These are phyloP conservation scores for Pezicula neosporulosa DNA, from an alignment of 2,329 filamentous ascomycete species.

Conservation along the genomic window DNA sequence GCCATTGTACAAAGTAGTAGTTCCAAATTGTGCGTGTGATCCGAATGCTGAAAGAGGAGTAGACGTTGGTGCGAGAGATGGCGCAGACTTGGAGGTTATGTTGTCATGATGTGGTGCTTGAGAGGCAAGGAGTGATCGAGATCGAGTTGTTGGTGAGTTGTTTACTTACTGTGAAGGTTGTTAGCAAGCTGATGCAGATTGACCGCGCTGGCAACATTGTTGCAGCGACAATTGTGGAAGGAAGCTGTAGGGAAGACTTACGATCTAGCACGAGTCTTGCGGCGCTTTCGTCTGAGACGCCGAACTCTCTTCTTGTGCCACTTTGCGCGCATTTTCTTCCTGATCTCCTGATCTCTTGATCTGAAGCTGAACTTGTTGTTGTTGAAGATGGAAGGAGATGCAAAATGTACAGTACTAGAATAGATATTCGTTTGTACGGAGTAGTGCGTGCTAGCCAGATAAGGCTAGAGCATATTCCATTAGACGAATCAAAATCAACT, in stretches of 20 bases:
- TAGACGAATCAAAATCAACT: no score
- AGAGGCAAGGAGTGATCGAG: constrained; percentile 31
- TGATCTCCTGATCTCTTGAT: no score
- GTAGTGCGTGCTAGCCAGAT: no score
- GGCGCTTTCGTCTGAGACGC: constrained; percentile 99
- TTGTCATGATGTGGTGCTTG: constrained; percentile 32
- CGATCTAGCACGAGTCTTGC: constrained; percentile 99
- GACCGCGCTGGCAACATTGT: background rate
- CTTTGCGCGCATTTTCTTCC: constrained; percentile 89
- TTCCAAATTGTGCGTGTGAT: constrained; percentile 22
- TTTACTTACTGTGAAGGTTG: constrained; percentile 37
- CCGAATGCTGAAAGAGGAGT: constrained; percentile 30
- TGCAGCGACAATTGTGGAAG: background rate
- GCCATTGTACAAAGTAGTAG: constrained; percentile 25
- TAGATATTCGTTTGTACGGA: no score
- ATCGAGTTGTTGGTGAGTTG: constrained; percentile 36
- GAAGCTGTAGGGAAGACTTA: constrained; percentile 48
- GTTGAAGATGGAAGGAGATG: background rate
- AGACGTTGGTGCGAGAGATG: constrained; percentile 31
- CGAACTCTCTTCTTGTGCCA: constrained; percentile 99
- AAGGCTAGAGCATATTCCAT: no score
- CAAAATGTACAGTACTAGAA: no score
- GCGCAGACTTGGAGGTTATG: constrained; percentile 25
- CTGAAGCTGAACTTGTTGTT: background rate
- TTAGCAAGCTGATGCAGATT: constrained; percentile 12